A percentile compares a stretch with the other conserved stretches of the same genome.
Evolutionary conservation across 257 asterid genomes (phyloP).

Genomic region (Solanum bulbocastanum): DNA sequence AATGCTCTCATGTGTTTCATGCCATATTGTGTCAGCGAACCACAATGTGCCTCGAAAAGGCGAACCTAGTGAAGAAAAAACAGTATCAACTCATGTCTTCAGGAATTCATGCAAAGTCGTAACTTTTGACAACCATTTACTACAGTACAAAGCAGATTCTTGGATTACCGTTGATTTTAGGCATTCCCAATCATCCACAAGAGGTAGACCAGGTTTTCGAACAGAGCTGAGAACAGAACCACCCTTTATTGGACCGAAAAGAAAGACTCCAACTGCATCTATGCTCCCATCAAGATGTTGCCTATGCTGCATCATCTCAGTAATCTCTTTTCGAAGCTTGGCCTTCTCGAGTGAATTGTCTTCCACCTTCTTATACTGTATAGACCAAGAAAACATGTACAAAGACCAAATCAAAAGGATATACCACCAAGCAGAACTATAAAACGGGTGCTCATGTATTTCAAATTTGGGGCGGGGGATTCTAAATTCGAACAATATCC

Average conservation of each 20-base stretch:
- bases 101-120: background rate
- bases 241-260: slow-evolving; percentile 57
- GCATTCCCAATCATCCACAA: slow-evolving; percentile 87
- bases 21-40: slow-evolving; percentile 63
- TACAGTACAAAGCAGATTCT: background rate
- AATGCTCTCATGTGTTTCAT: slow-evolving; percentile 89
- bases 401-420: background rate
- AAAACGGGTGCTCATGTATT: background rate
- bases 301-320: slow-evolving; percentile 42
- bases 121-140: background rate
- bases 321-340: slow-evolving; percentile 36
- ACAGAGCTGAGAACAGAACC: slow-evolving; percentile 26
- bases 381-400: background rate
- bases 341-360: slow-evolving; percentile 25
- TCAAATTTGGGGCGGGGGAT: background rate
- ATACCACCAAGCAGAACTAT: background rate
- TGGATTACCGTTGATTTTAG: slow-evolving; percentile 61
- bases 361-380: slow-evolving; percentile 40
- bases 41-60: slow-evolving; percentile 63
- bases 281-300: slow-evolving; percentile 56
- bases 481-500: background rate
- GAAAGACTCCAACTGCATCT: slow-evolving; percentile 32
- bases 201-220: slow-evolving; percentile 42
- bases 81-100: background rate
- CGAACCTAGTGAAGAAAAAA: slow-evolving; percentile 34